Percentiles rank a stretch among this genome's conserved stretches.
These are phyloP conservation scores for Backusella luteola DNA, from an alignment of 192 early-diverging fungal species.

Conservation along the genomic window DNA sequence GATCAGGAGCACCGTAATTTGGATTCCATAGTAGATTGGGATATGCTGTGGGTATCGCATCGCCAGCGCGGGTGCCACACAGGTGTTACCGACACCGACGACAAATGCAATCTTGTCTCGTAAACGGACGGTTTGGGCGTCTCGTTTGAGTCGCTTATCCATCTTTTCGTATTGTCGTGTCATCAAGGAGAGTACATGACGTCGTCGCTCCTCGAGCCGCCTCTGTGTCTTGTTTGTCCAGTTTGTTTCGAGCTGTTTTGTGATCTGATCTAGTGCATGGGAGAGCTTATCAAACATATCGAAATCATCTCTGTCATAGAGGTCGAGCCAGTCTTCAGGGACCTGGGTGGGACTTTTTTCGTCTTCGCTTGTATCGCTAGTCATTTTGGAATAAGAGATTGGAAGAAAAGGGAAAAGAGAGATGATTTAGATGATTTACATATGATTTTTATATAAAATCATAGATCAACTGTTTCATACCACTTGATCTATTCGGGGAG, in stretches of 20 bases:
- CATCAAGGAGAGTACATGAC: conserved; percentile 3
- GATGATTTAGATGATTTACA: too few relatives aligned
- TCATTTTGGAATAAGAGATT: too few relatives aligned
- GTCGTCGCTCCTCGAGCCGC: conserved; percentile 23
- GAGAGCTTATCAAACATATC: conserved; percentile 8
- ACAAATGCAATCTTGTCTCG: conserved; percentile 68
- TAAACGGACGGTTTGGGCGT: conserved; percentile 42
- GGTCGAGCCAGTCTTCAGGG: too few relatives aligned
- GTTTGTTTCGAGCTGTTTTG: conserved; percentile 24
- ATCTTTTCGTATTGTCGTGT: conserved; percentile 18
- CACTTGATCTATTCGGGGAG: too few relatives aligned
- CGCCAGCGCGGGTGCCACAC: conserved; percentile 53
- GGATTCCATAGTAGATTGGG: conserved; percentile 51
- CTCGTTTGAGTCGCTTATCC: conserved; percentile 24
- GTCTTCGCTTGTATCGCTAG: too few relatives aligned
- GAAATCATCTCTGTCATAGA: not conserved
- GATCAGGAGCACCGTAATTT: conserved; percentile 37
- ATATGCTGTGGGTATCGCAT: conserved; percentile 48
- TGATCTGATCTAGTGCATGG: conserved; percentile 25
- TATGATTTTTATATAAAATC: too few relatives aligned
- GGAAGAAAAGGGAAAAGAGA: too few relatives aligned
- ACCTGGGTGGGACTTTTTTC: too few relatives aligned
- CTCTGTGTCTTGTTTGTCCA: conserved; percentile 30
- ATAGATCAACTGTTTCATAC: too few relatives aligned
- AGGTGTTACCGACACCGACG: conserved; percentile 60